These are phyloP conservation scores for Sphagnum contortum DNA, from an alignment of 225 moss, liverwort and hornwort species.

Conservation along the genomic window DNA sequence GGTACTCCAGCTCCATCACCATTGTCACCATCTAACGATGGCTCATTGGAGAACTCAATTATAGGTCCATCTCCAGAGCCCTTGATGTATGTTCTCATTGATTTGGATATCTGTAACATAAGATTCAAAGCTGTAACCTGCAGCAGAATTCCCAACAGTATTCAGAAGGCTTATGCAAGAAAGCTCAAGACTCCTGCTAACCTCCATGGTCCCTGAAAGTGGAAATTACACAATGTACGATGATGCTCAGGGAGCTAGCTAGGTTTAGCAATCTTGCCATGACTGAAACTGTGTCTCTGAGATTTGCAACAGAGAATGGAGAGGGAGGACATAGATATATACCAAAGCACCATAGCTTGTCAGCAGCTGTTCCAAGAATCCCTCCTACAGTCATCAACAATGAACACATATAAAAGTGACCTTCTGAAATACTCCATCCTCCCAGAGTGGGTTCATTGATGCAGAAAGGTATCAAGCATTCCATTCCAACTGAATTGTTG, in stretches of 20 bases:
- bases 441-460: too few species aligned
- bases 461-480: too few species aligned
- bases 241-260: too few species aligned
- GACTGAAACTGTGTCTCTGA: too few species aligned
- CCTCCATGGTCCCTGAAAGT: too few species aligned
- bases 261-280: too few species aligned
- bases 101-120: conserved; percentile 48
- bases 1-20: conserved; percentile 86
- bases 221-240: too few species aligned
- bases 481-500: too few species aligned
- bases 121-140: conserved; percentile 53
- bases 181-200: too few species aligned
- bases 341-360: conserved; percentile 56
- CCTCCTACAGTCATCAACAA: conserved; percentile 29
- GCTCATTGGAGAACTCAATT: conserved; percentile 48
- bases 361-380: conserved; percentile 34
- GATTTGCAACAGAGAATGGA: too few species aligned
- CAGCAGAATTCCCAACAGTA: neutral
- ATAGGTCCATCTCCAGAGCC: conserved; percentile 50
- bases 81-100: conserved; percentile 73
- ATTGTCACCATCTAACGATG: conserved; percentile 47
- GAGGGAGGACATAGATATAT: neutral
- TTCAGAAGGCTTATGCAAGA: too few species aligned
- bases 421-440: too few species aligned
- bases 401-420: neutral